These are phyloP conservation scores for Trypanosoma theileri DNA, from an alignment of 208 protist genomes.

Conservation along the genomic window DNA sequence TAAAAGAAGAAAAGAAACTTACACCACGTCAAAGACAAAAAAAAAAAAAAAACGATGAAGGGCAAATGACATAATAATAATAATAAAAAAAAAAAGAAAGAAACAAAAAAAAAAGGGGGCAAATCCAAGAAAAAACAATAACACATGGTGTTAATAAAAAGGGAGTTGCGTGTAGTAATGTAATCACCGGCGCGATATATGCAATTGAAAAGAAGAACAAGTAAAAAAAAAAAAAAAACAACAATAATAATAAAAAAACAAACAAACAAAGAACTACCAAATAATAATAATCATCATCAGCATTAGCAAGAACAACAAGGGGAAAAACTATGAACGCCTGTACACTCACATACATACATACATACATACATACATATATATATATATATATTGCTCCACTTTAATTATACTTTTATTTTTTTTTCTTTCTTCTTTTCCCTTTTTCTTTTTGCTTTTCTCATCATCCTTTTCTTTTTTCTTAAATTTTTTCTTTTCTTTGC, in stretches of 20 bases:
- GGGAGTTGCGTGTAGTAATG: too few species aligned
- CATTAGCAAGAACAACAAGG: not conserved
- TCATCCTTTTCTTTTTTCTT: not conserved
- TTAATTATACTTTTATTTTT: slow-evolving; percentile 13
- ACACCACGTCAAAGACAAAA: too few species aligned
- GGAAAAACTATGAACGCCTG: not conserved
- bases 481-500: not conserved
- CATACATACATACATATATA: slow-evolving; percentile 4
- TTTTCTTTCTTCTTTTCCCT: not conserved
- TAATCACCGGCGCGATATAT: too few species aligned
- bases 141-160: not conserved
- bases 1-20: slow-evolving; percentile 2
- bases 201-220: not conserved
- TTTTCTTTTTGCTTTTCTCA: not conserved
- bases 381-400: not conserved
- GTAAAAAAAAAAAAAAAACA: not conserved
- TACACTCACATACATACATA: not conserved
- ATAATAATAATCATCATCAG: slow-evolving; percentile 11
- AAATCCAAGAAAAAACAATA: slow-evolving; percentile 17
- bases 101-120: slow-evolving; percentile 1
- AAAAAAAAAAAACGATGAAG: too few species aligned
- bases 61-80: too few species aligned
- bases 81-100: slow-evolving; percentile 16
- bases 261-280: slow-evolving; percentile 1
- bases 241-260: not conserved